These are phyloP conservation scores for Yamadazyma blattariae DNA, from an alignment of 1,139 yeast species.

Conservation along the genomic window DNA sequence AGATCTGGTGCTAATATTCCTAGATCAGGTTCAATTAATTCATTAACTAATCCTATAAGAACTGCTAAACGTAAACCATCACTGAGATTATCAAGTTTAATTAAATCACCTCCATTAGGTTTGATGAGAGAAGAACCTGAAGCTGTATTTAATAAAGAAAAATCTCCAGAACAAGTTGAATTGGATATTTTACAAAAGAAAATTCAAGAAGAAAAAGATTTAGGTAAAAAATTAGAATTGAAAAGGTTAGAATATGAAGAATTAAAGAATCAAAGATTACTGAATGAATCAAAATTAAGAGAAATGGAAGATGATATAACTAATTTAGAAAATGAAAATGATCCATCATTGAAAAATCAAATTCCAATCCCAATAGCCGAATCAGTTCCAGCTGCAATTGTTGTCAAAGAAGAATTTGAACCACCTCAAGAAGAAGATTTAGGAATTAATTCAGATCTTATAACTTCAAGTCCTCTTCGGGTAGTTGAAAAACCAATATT, in stretches of 20 bases:
- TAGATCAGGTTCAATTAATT: constrained; percentile 23
- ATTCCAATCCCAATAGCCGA: neutral
- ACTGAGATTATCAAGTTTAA: constrained; percentile 18
- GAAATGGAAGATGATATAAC: constrained; percentile 11
- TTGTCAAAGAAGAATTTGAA: neutral
- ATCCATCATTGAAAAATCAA: neutral
- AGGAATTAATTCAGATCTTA: neutral
- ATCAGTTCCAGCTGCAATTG: too few relatives aligned
- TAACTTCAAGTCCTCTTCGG: constrained; percentile 1
- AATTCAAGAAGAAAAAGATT: constrained; percentile 30
- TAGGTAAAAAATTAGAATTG: constrained; percentile 28
- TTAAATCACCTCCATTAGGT: constrained; percentile 10
- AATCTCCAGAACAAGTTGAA: constrained; percentile 9
- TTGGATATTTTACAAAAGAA: constrained; percentile 21
- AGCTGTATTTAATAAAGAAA: neutral
- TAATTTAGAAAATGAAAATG: neutral
- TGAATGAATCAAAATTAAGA: constrained; percentile 19
- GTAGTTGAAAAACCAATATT: constrained; percentile 4
- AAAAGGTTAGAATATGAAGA: constrained; percentile 32
- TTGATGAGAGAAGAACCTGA: constrained; percentile 10
- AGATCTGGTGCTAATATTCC: constrained; percentile 29
- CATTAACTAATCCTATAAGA: constrained; percentile 8
- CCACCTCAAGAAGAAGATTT: too few relatives aligned
- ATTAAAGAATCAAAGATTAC: constrained; percentile 19
- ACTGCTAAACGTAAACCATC: constrained; percentile 14